Conservation (phyloP, 1,284 basidiomycete species). For the Austroboletus rostrupii region DNA sequence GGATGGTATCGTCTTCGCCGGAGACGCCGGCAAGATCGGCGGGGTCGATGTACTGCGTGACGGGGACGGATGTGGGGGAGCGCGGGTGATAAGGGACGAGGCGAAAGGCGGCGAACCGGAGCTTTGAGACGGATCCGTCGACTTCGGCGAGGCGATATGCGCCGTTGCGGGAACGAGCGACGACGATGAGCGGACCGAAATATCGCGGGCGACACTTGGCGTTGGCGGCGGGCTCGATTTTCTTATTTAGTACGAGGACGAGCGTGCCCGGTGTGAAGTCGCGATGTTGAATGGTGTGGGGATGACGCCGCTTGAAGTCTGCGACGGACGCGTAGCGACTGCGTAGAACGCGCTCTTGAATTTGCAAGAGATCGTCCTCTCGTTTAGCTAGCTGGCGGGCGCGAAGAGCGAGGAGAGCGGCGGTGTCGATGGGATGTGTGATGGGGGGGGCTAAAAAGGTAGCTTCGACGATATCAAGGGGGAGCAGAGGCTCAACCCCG, state of each 20-base stretch:
- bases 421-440: not conserved
- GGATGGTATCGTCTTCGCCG: no score
- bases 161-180: no score
- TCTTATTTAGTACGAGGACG: constrained; percentile 27
- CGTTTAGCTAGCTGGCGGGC: not conserved
- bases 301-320: constrained; percentile 12
- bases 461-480: constrained; percentile 30
- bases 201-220: no score
- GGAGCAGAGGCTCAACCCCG: constrained; percentile 28
- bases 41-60: no score
- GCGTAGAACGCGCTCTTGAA: constrained; percentile 17
- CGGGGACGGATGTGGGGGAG: no score
- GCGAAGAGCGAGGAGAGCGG: not conserved
- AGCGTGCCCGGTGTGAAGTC: constrained; percentile 22
- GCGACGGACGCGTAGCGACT: constrained; percentile 15
- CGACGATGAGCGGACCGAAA: no score
- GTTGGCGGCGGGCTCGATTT: constrained; percentile 24
- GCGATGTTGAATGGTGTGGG: constrained; percentile 15
- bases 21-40: no score
- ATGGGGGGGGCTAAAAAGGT: constrained; percentile 20
- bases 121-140: no score
- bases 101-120: no score
- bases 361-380: not conserved
- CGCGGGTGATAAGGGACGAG: no score
- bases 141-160: no score